Evolutionary conservation across 2,329 filamentous ascomycete species (phyloP).

Genomic region (Epichloe sibirici): DNA sequence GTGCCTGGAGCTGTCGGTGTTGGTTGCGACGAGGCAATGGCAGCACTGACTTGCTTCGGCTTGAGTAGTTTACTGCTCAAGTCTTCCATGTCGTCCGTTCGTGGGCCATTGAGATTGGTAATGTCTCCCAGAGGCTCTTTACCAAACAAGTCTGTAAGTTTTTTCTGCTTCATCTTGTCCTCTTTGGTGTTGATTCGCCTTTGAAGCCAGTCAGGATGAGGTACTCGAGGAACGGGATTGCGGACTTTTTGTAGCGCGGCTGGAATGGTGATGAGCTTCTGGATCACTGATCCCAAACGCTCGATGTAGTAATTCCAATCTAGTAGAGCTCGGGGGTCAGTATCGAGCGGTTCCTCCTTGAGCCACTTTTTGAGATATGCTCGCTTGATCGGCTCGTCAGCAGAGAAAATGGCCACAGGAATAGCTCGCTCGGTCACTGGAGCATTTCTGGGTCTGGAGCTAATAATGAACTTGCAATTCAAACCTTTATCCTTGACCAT

Average conservation of each 20-base stretch:
- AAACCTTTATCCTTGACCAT: conserved; percentile 99
- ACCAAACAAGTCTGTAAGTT: conserved; percentile 85
- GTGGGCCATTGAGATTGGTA: conserved; percentile 46
- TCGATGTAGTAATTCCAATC: conserved; percentile 98
- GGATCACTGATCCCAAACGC: conserved; percentile 89
- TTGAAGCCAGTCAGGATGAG: conserved; percentile 94
- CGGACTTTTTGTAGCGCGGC: conserved; percentile 88
- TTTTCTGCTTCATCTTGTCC: conserved; percentile 96
- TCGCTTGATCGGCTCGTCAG: conserved; percentile 76
- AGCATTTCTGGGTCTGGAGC: conserved; percentile 69
- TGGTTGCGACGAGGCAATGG: conserved; percentile 44
- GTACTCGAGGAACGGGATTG: conserved; percentile 86
- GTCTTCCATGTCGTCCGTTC: conserved; percentile 65
- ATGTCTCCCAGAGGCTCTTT: conserved; percentile 62
- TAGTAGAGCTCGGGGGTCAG: conserved; percentile 78
- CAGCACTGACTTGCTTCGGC: conserved; percentile 44
- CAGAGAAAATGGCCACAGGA: conserved; percentile 93
- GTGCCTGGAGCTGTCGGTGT: conserved; percentile 22
- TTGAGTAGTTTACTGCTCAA: conserved; percentile 59
- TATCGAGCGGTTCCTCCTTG: conserved; percentile 80
- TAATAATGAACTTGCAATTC: conserved; percentile 99
- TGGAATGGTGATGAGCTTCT: conserved; percentile 97
- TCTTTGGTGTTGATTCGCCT: conserved; percentile 89
- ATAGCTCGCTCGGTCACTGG: conserved; percentile 92
- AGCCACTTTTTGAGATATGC: conserved; percentile 91